A percentile compares a stretch with the other conserved stretches of the same genome.
Evolutionary conservation across 1,139 yeast genomes (phyloP).

Genomic region (Sugiyamaella sp.): DNA sequence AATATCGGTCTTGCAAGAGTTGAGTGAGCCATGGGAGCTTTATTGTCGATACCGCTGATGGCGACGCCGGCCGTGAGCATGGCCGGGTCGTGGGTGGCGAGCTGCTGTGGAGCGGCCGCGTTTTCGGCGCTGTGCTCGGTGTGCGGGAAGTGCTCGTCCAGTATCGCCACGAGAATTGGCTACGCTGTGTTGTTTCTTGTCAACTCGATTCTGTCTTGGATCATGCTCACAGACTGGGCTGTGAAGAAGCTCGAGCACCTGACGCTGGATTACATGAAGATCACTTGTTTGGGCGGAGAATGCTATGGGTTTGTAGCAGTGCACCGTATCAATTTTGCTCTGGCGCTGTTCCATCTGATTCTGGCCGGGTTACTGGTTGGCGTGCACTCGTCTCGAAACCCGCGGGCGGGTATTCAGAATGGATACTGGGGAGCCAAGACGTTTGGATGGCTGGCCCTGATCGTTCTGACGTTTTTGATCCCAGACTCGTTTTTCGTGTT

Average conservation of each 20-base stretch:
- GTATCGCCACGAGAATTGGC: constrained; percentile 76
- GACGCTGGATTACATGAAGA: constrained; percentile 60
- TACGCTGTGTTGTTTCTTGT: constrained; percentile 79
- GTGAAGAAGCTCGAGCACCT: constrained; percentile 73
- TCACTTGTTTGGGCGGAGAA: constrained; percentile 80
- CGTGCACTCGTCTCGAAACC: constrained; percentile 76
- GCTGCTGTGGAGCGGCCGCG: constrained; percentile 84
- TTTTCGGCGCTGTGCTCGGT: constrained; percentile 67
- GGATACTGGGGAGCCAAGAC: constrained; percentile 86
- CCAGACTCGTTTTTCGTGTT: constrained; percentile 86
- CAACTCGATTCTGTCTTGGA: constrained; percentile 87
- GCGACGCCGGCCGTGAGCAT: constrained; percentile 52
- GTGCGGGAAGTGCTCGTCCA: constrained; percentile 62
- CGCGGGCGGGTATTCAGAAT: constrained; percentile 83
- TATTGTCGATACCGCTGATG: constrained; percentile 68
- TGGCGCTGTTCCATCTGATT: constrained; percentile 75
- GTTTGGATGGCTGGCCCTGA: constrained; percentile 58
- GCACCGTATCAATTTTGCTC: constrained; percentile 84
- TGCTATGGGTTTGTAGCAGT: constrained; percentile 94
- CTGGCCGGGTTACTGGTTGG: constrained; percentile 70
- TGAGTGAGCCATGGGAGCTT: constrained; percentile 70
- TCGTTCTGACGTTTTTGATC: constrained; percentile 68
- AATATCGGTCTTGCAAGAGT: background rate
- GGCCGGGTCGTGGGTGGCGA: constrained; percentile 70
- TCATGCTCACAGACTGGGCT: constrained; percentile 82